A percentile compares a stretch with the other conserved stretches of the same genome.
phyloP scores from a whole-genome alignment of 495 filamentous ascomycete species.

The Copromyces sp. region DNA sequence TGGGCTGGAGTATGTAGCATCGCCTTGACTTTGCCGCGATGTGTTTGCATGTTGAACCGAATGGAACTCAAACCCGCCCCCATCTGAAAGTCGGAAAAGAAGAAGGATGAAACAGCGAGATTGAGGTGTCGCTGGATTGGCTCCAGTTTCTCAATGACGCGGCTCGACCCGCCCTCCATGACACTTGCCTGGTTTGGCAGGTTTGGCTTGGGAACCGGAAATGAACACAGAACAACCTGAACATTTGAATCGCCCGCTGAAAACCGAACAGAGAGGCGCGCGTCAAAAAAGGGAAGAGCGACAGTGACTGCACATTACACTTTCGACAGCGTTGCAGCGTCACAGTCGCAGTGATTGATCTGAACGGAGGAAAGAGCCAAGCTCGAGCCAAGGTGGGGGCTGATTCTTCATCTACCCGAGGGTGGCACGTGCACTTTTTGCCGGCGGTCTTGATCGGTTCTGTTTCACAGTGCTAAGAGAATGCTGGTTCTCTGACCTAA shows the following conservation, averaged over 20 bases:
- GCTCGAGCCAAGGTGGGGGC: background rate
- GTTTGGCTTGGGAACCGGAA: background rate
- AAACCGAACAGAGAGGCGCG: background rate
- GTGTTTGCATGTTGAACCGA: background rate
- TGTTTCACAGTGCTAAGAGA: background rate
- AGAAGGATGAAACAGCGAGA: background rate
- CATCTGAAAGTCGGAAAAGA: background rate
- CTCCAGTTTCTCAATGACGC: background rate
- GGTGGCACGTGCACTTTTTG: background rate
- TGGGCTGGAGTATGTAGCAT: background rate
- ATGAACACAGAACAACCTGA: too few species aligned
- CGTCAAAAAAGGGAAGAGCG: background rate
- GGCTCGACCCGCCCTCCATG: background rate
- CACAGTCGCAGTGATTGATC: background rate
- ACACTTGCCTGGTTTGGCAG: background rate
- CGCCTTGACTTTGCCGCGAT: background rate
- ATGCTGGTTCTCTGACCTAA: background rate
- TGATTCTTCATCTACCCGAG: background rate
- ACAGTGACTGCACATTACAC: background rate
- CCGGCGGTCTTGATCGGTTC: background rate
- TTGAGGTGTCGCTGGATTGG: background rate
- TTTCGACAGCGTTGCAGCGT: background rate
- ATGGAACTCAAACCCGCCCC: background rate
- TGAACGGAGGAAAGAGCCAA: background rate
- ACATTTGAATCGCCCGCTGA: background rate